phyloP scores from a whole-genome alignment of 1,284 basidiomycete genomes.

The Microbotryum scabiosae region DNA sequence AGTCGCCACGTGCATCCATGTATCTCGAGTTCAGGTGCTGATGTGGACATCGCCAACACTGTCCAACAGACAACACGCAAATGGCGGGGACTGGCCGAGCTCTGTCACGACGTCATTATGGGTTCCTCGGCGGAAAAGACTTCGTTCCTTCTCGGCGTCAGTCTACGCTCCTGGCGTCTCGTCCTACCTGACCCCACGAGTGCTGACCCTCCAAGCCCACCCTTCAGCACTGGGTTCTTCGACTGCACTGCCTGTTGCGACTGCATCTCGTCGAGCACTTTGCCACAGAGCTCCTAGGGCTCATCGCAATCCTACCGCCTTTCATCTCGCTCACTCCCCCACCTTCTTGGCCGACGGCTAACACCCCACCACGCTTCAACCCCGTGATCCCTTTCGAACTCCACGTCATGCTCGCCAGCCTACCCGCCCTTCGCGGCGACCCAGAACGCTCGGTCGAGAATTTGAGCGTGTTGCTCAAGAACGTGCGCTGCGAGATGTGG shows the following conservation, averaged over 20 bases:
- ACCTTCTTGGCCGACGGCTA: neutral
- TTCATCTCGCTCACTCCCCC: conserved; percentile 43
- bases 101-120: conserved; percentile 66
- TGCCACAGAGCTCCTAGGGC: conserved; percentile 62
- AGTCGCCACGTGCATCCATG: conserved; percentile 35
- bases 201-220: neutral
- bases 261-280: conserved; percentile 71
- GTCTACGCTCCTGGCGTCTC: conserved; percentile 32
- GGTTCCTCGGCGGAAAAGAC: conserved; percentile 58
- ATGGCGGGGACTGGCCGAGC: conserved; percentile 66
- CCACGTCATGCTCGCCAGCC: conserved; percentile 56
- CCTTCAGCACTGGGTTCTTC: conserved; percentile 66
- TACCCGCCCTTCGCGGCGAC: conserved; percentile 38
- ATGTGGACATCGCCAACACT: neutral
- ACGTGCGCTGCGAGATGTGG: conserved; percentile 10
- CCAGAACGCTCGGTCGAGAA: conserved; percentile 66
- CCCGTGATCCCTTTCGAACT: conserved; percentile 66
- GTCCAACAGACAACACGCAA: conserved; percentile 63
- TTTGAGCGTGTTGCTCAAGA: conserved; percentile 38
- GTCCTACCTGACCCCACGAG: neutral
- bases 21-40: too few species aligned
- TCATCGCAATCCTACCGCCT: conserved; percentile 49
- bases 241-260: conserved; percentile 40
- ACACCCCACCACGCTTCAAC: conserved; percentile 42
- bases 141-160: conserved; percentile 55